Evolutionary conservation across 2,329 filamentous ascomycete genomes (phyloP).

Genomic region (Cladosporium sp.): DNA sequence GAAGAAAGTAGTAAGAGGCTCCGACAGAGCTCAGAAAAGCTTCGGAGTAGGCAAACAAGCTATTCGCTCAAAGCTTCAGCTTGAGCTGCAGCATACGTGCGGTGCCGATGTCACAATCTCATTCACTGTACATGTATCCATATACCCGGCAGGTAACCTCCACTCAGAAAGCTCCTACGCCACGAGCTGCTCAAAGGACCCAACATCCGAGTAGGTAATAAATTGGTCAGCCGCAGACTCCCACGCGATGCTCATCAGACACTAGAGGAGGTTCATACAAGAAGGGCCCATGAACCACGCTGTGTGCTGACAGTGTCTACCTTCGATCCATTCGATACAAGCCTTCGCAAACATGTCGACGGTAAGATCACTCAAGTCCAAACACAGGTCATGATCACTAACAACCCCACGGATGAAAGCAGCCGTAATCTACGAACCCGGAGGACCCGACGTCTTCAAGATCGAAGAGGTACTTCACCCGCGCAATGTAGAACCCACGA

Average conservation of each 20-base stretch:
- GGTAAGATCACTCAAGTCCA: not conserved
- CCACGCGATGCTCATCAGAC: not conserved
- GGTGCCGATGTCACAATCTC: not conserved
- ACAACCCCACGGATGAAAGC: slow-evolving; percentile 45
- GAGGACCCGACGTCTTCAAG: slow-evolving; percentile 45
- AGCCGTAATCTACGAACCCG: slow-evolving; percentile 45
- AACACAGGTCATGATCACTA: not conserved
- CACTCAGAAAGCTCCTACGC: not conserved
- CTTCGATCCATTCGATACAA: not conserved
- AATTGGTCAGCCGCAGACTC: not conserved
- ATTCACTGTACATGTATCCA: not conserved
- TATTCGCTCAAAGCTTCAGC: not conserved
- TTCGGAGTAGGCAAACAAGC: no score
- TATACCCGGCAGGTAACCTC: not conserved
- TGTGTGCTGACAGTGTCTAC: not conserved
- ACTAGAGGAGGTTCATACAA: not conserved
- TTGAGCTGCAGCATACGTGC: not conserved
- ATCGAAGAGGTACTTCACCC: slow-evolving; percentile 29
- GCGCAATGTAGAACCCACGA: not conserved
- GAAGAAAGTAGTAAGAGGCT: not conserved
- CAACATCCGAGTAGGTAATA: not conserved
- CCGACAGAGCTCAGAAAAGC: no score
- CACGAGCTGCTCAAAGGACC: not conserved
- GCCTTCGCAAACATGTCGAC: not conserved
- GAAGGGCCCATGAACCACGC: not conserved